These are phyloP conservation scores for Podospora conica DNA, from an alignment of 495 filamentous ascomycete genomes.

Conservation along the genomic window DNA sequence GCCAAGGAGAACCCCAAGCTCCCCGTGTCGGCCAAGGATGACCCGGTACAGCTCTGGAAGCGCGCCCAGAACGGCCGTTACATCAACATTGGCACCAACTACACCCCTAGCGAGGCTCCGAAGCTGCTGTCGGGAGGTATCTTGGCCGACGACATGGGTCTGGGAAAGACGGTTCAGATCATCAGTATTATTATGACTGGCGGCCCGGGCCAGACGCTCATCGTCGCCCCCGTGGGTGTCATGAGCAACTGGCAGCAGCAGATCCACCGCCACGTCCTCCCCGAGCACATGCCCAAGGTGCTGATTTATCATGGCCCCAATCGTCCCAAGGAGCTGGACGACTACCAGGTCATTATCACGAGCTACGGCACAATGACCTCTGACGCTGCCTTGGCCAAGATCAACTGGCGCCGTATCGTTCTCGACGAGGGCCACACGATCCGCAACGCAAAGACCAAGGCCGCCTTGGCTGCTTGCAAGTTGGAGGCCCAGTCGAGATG, in stretches of 20 bases:
- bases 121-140: conserved; percentile 73
- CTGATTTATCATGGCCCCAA: conserved; percentile 68
- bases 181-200: conserved; percentile 71
- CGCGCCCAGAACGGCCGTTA: conserved; percentile 46
- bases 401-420: conserved; percentile 75
- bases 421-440: conserved; percentile 87
- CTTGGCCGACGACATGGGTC: conserved; percentile 89
- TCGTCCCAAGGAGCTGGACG: conserved; percentile 49
- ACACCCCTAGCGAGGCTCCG: conserved; percentile 50
- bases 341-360: conserved; percentile 73
- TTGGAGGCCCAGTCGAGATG: conserved; percentile 70
- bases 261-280: conserved; percentile 64
- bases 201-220: conserved; percentile 60
- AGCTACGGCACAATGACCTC: conserved; percentile 62
- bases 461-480: conserved; percentile 57
- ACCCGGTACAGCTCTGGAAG: conserved; percentile 80
- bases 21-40: conserved; percentile 48
- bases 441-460: conserved; percentile 69
- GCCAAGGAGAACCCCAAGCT: conserved; percentile 65
- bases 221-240: conserved; percentile 76
- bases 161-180: conserved; percentile 87
- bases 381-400: conserved; percentile 52
- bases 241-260: conserved; percentile 93
- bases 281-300: conserved; percentile 55
- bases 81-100: conserved; percentile 73